Base-by-base conservation (phyloP, 2,329 filamentous ascomycete species). In the Drechslerella dactyloides region DNA sequence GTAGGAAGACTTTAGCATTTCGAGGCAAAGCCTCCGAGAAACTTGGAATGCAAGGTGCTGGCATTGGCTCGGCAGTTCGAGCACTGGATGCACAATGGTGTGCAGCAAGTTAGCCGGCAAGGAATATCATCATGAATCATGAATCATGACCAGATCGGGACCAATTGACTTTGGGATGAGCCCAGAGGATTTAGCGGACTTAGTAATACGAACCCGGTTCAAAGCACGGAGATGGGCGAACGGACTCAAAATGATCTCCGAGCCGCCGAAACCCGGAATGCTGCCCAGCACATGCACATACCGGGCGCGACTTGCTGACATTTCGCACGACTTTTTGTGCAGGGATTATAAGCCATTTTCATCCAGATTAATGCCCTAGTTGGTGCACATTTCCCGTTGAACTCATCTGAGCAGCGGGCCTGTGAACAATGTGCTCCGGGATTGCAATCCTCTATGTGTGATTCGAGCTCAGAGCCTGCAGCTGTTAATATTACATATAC, bases 171-270 rank as follows among this genome's bases (percentile, higher is more conserved):
- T 63, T 50, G 42, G 48, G 44, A 42, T 70, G 60, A 70, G 54
- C 53, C 59, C 59, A 23, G 11, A 30, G 66, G 66, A 55, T 46
- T 70, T 70, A 64, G 59, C 66, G 66, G 66, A 70, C 59, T 64
- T 70, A 64, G 54, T 60, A 54, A 69, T 64, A 54, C 15, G 19
- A 24, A 42, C 33, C 33, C 8, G 27, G 27, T 33, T 8, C 27
- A 8, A 4, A 58, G 30, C 40, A 48, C 58, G 33, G 44, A 48
- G 44, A 46, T 48, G 23, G 35, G 21, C 10, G 3, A 10, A 42
- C 66, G 66, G 66, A 50, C 11, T 4, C 54, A 70, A 64, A 70
- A 64, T 55, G 59, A 24, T 50, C 7, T 60, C 66, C 66, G 68
- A 2, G 24, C 68, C 60, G 60, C 55, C 60, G 55, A 7, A 1